Conservation (phyloP, 805 yeast species). For the Priceomyces carsonii region DNA sequence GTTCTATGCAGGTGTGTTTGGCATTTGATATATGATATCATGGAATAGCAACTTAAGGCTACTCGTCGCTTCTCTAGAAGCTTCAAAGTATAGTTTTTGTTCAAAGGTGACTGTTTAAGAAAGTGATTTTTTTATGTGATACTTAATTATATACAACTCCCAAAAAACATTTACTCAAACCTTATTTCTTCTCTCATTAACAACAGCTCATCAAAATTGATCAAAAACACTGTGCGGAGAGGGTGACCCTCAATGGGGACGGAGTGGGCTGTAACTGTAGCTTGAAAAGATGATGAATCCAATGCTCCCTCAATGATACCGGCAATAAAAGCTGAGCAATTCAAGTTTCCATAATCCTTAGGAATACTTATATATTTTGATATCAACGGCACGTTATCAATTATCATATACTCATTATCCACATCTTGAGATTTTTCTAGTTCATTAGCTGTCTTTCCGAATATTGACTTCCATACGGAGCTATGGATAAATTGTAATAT, state of each 20-base stretch:
- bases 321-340: constrained; percentile 81
- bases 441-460: constrained; percentile 74
- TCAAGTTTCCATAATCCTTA: constrained; percentile 71
- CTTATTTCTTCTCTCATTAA: constrained; percentile 54
- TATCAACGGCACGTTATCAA: constrained; percentile 70
- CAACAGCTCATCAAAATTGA: constrained; percentile 64
- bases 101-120: no score
- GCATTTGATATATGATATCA: no score
- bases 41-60: no score
- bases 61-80: no score
- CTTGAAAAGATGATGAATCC: constrained; percentile 70
- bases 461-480: constrained; percentile 69
- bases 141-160: no score
- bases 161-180: constrained; percentile 31
- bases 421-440: constrained; percentile 72
- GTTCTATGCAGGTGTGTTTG: no score
- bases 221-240: constrained; percentile 69
- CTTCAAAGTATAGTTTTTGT: no score
- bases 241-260: constrained; percentile 63
- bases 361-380: constrained; percentile 78
- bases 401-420: constrained; percentile 73
- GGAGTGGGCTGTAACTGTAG: constrained; percentile 80
- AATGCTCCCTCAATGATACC: constrained; percentile 84
- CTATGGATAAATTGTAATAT: constrained; percentile 72
- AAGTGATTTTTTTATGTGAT: no score